Percentiles rank a stretch among this genome's conserved stretches.
Evolutionary conservation across 1,139 yeast genomes (phyloP).

Genomic region (Hyphopichia pseudoburtonii): DNA sequence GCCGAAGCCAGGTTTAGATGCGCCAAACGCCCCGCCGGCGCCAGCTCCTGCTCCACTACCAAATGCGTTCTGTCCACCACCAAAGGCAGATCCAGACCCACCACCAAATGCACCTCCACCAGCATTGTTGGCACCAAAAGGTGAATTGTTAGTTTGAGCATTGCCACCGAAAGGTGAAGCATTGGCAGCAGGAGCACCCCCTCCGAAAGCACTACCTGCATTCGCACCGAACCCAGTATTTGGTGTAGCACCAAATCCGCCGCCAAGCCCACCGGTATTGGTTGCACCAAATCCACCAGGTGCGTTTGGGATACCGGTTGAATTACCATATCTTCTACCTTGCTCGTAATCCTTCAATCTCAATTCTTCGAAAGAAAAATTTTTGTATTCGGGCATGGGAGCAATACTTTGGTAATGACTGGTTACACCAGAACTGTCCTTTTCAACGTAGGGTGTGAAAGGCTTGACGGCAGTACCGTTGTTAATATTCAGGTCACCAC

Average conservation of each 20-base stretch:
- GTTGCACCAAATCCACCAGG: conserved; percentile 21
- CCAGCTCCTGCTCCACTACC: conserved; percentile 10
- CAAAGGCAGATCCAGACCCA: conserved; percentile 11
- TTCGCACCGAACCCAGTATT: conserved; percentile 22
- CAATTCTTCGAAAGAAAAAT: conserved; percentile 82
- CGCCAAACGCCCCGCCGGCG: conserved; percentile 12
- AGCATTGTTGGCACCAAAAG: conserved; percentile 8
- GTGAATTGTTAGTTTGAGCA: background rate
- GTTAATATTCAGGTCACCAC: conserved; percentile 35
- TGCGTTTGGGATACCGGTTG: conserved; percentile 19
- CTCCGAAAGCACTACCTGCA: conserved; percentile 1
- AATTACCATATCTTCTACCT: conserved; percentile 60
- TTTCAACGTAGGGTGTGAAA: conserved; percentile 64
- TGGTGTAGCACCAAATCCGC: conserved; percentile 9
- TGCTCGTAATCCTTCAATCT: conserved; percentile 86
- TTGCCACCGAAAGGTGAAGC: conserved; percentile 5
- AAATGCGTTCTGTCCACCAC: conserved; percentile 11
- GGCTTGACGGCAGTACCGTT: conserved; percentile 78
- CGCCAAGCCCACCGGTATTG: conserved; percentile 13
- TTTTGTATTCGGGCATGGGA: conserved; percentile 87
- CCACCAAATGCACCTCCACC: conserved; percentile 12
- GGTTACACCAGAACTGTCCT: conserved; percentile 63
- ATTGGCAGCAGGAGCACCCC: conserved; percentile 2
- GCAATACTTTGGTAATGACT: conserved; percentile 72
- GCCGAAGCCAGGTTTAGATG: conserved; percentile 14